A percentile compares a stretch with the other conserved stretches of the same genome.
Conservation (phyloP, 2,329 filamentous ascomycete genomes). For the Venturia effusa region DNA sequence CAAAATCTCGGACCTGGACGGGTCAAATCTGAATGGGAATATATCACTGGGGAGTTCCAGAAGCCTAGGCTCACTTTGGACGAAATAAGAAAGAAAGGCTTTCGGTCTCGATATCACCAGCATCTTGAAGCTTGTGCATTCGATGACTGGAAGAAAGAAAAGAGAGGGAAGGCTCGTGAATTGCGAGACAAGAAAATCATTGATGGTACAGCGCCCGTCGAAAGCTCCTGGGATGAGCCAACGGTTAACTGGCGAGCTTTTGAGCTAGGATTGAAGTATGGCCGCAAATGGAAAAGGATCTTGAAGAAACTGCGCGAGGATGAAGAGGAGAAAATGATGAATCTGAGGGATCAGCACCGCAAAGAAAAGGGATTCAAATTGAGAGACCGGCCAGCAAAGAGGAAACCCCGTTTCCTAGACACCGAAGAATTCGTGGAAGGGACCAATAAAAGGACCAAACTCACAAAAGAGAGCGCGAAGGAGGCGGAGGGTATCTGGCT, state of each 20-base stretch:
- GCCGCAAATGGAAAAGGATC: neutral
- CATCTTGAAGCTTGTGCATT: neutral
- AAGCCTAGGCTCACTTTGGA: neutral
- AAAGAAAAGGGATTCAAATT: neutral
- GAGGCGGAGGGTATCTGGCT: neutral
- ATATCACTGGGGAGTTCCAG: neutral
- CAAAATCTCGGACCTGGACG: neutral
- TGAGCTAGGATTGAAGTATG: constrained; percentile 3
- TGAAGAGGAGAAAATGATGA: neutral
- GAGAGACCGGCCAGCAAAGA: neutral
- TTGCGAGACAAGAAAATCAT: neutral
- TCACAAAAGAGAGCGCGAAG: neutral
- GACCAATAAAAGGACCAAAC: neutral
- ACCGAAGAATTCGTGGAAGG: neutral
- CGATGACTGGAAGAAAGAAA: constrained; percentile 1
- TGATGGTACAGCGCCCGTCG: neutral
- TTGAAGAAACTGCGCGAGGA: neutral
- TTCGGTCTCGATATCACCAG: neutral
- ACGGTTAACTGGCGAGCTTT: constrained; percentile 6
- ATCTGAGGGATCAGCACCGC: neutral
- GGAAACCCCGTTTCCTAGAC: neutral
- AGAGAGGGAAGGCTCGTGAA: neutral
- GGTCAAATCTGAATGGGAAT: neutral
- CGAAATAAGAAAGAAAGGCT: neutral
- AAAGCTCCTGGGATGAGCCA: neutral